Evolutionary conservation across 768 basidiomycete genomes (phyloP), one percentile per base, ranked within the genome.

Genomic region (Termitomyces sp.): DNA sequence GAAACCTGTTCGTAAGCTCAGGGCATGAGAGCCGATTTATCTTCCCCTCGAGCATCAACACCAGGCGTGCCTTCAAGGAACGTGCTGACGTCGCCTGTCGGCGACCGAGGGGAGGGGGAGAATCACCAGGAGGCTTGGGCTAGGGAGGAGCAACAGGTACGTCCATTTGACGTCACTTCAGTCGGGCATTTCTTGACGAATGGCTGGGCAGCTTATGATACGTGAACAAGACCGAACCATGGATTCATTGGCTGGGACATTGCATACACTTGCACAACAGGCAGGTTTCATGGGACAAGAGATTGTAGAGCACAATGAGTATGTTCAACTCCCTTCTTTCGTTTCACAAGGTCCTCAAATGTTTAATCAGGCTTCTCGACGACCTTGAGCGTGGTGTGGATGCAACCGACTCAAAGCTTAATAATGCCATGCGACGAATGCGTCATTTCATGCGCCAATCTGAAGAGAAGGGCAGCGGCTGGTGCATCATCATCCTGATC

Each of bases 201-300:
- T 21, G 51, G 17, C 52, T 54, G 44, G 30, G 46, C 68, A 95
- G 91, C 79, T 95, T 67, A 84, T 98, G 72, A 83, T 98, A 25
- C 80, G 79, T 47, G 82, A 91, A 64, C 97, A 99, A 76, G 97
- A 99, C 66, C 79, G 84, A 28, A 89, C 94, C 0, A 88, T 99
- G 64, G 85, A 88, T 54, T 82, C 88, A 0, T 95, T 99, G 66
- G 82, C 88, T 0, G 93, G 94, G 0, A 94, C 95, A 2, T 70
- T 99, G 52, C 84, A 68, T 55, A 94, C 89, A 0, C 75, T 99
- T 7, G 86, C 88, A 0, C 86, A 91, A 60, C 97, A 98, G 72
- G 97, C 97, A 0, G 89, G 88, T 11, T 75, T 98, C 32, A 99
- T 99, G 85, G 96, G 96, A 0, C 85, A 84, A 56, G 97, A 99